Evolutionary conservation across 345 rosid genomes (phyloP), one percentile per base, ranked within the genome.

Genomic region (Hibiscus syriacus): DNA sequence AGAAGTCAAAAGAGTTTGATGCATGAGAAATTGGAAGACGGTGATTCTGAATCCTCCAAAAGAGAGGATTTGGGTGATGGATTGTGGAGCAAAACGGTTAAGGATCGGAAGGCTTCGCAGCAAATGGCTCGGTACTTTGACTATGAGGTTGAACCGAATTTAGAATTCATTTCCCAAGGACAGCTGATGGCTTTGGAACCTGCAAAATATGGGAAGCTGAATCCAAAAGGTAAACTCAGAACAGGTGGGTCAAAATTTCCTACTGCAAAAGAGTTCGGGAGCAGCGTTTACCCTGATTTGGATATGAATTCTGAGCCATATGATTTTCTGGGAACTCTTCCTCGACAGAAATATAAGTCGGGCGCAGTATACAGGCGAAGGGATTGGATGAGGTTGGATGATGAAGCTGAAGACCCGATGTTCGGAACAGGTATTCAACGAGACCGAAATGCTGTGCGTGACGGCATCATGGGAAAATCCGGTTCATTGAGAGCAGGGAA

Each of bases 21-120:
- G 88, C 59, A 80, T 38, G 98, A 86, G 80, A 84, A 86, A 64
- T 71, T 75, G 72, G 93, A 91, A 53, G 87, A 83, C 78, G 72
- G 78, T 62, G 89, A 70, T 55, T 85, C 82, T 73, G 89, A 83
- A 49, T 85, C 90, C 1, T 85, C 90, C 0, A 91, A 78, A 43
- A 85, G 79, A 60, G 95, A 83, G 73, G n/a, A n/a, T n/a, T n/a
- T n/a, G n/a, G n/a, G n/a, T n/a, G n/a, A n/a, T n/a, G n/a, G n/a
- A n/a, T n/a, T 73, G 69, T 82, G 90, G 96, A 78, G 77, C 59
- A 85, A 83, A 74, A 85, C 70, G 77, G 78, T 63, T 6, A 86
- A 85, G 74, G 86, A 85, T 63, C 69, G 77, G 78, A 94, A 83
- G 77, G 67, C 76, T 74, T 59, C 70, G 13, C 77, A 64, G 67